Base-by-base conservation (phyloP, 2,329 filamentous ascomycete genomes). In the Fusarium palustre region DNA sequence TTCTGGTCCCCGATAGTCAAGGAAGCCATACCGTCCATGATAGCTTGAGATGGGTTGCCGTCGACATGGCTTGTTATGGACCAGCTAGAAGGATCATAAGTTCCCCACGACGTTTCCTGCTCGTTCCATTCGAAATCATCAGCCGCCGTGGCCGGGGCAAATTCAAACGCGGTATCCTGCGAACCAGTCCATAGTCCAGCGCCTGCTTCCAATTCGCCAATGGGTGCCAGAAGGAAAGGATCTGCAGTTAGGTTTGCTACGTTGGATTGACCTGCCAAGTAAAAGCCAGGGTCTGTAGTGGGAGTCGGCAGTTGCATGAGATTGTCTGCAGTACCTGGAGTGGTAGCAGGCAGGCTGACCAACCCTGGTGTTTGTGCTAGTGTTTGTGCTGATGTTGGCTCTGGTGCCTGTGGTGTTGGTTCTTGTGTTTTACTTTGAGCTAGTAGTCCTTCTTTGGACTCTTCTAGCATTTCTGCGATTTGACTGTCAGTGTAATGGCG, bases 81-180 rank as follows among this genome's bases (percentile, higher is more conserved):
- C 58, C 58, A 67, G 3, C 30, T 67, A 3, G 64, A 41, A 3
- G 64, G 64, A 12, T 67, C 64, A 1, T 67, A 64, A 3, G 58
- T 64, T 2, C 64, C 52, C 65, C 65, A 57, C 10, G 65, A 68
- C 1, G 59, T 53, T 47, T 68, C 65, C n/a, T 68, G 65, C 3
- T 68, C 65, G 18, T 68, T 68, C 65, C 65, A 68, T 16, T 68
- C 64, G 3, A 68, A 68, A 12, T 64, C 52, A n/a, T 68, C 64
- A 3, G 64, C 58, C n/a, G 55, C 58, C n/a, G 55, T 38, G 8
- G 64, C 24, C 15, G 42, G 52, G 18, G 43, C 1, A 10, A 47
- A 42, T 30, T 67, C 63, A 24, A 47, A 64, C 0, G 42, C 30
- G 1, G 38, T 39, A 8, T 55, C 63, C 41, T 66, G 63, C 1